Base-by-base conservation (phyloP, 2,329 filamentous ascomycete species). In the Aspergillus transmontanensis region DNA sequence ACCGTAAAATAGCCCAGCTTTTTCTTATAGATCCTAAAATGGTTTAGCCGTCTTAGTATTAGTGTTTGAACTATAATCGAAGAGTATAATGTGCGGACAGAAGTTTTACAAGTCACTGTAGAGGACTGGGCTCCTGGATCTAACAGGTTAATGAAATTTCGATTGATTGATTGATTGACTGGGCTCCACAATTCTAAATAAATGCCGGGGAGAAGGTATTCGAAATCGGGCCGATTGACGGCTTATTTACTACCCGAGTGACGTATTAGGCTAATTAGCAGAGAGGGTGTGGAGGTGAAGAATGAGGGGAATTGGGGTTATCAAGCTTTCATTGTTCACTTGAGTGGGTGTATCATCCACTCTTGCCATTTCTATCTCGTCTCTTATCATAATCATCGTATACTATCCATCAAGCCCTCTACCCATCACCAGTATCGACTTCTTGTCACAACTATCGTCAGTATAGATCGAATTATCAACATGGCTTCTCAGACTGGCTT, bases 401-500 rank as follows among this genome's bases (percentile, higher is more conserved):
- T 43, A 39, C 6, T 1, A 5, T 39, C 51, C 36, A 30, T 55
- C 51, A 55, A 51, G 19, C 28, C 9, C 30, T 51, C 19, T n/a
- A 30, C 4, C 19, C 19, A 4, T 39, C 51, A 55, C n/a, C 11
- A 7, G 11, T 3, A 39, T 32, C 12, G 4, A 26, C n/a, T n/a
- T 54, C 39, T 23, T 39, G 30, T 12, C 12, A 30, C 19, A 39
- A 36, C 2, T 55, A 39, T 39, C n/a, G 14, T 26, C 23, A 6
- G 30, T 16, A 34, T 41, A 55, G 30, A 55, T 26, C 23, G 21
- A 43, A 39, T 28, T 23, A 53, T 57, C 57, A 71, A 60, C 6
- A 73, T 73, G 71, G 57, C 66, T 58, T 12, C 60, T 36, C 63
- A 63, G 48, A 71, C 68, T 19, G 71, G 70, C 23, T 73, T 85